Base-by-base conservation (phyloP, 1,284 basidiomycete genomes). In the Cutaneotrichosporon sp. region DNA sequence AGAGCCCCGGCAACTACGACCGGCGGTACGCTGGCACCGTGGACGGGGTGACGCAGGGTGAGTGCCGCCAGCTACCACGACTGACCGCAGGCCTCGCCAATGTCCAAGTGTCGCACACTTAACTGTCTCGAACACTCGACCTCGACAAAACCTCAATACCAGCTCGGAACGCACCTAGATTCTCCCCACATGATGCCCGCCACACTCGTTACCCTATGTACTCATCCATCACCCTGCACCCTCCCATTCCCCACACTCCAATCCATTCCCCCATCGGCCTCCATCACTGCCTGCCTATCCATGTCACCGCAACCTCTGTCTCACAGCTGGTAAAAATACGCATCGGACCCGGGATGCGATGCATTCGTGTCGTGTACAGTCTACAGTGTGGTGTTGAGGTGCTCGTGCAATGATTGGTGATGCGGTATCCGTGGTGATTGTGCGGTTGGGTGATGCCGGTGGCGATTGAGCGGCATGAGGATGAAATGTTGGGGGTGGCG, bases 21-120 rank as follows among this genome's bases (percentile, higher is more conserved):
- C 42, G 58, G 62, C 34, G 65, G 60, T 36, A 67, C 65, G 34
- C 63, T 45, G n/a, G 59, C 59, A 25, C 54, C 36, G 45, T 73
- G n/a, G 73, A 73, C 20, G 62, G 64, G 33, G 67, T 73, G 18
- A 72, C 74, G 2, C 69, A 73, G 54, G 69, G 72, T 74, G 54
- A 67, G 69, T 62, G 10, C n/a, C 8, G 9, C 20, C 4, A 11
- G 51, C 4, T 18, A 45, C n/a, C 22, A 49, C 34, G 9, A 16
- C 33, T 58, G 36, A 45, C 25, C 11, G 16, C 36, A 70, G 70
- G 67, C 25, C 55, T 74, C 45, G 59, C 60, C 38, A 74, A 74
- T 42, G 67, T 74, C 22, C 66, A 69, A 34, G 67, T 74, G 20
- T 69, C 66, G 11, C 68, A 71, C 58, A 63, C 63, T 56, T 69